phyloP scores from a whole-genome alignment of 805 yeast genomes.

The Candida verbasci region DNA sequence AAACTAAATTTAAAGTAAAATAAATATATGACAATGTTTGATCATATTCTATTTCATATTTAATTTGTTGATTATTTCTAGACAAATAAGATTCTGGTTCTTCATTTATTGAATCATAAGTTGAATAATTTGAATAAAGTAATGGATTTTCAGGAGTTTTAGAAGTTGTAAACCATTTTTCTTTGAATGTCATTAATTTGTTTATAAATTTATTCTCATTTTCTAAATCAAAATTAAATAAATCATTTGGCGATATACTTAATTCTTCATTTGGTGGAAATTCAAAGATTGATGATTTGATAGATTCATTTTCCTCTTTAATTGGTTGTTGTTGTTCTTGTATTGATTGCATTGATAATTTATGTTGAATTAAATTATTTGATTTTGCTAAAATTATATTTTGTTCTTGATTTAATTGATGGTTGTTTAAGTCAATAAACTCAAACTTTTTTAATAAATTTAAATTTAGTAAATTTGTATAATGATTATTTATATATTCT shows the following conservation, averaged over 20 bases:
- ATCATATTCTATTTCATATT: slow-evolving; percentile 33
- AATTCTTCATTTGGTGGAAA: slow-evolving; percentile 3
- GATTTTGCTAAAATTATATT: slow-evolving; percentile 18
- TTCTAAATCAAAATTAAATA: slow-evolving; percentile 1
- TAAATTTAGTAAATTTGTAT: slow-evolving; percentile 27
- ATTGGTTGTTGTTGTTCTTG: background rate
- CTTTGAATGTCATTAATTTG: slow-evolving; percentile 18
- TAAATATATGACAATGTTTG: slow-evolving; percentile 31
- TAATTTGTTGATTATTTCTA: slow-evolving; percentile 17
- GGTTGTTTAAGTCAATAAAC: slow-evolving; percentile 24
- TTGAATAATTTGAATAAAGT: slow-evolving; percentile 9
- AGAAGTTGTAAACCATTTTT: slow-evolving; percentile 11
- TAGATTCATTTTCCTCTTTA: slow-evolving; percentile 1
- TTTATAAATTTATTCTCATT: slow-evolving; percentile 15
- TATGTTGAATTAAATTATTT: slow-evolving; percentile 20
- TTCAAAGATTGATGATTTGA: slow-evolving; percentile 9
- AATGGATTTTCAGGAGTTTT: slow-evolving; percentile 6
- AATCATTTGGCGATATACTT: slow-evolving; percentile 8
- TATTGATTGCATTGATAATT: slow-evolving; percentile 18
- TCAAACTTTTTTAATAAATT: slow-evolving; percentile 38
- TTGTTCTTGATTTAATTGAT: slow-evolving; percentile 25
- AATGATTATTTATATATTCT: slow-evolving; percentile 31
- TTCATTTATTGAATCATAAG: slow-evolving; percentile 32
- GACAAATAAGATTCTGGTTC: slow-evolving; percentile 21
- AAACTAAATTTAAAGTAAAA: slow-evolving; percentile 30